These are phyloP conservation scores for Clarireedia paspali DNA, from an alignment of 2,329 filamentous ascomycete genomes.

Conservation along the genomic window DNA sequence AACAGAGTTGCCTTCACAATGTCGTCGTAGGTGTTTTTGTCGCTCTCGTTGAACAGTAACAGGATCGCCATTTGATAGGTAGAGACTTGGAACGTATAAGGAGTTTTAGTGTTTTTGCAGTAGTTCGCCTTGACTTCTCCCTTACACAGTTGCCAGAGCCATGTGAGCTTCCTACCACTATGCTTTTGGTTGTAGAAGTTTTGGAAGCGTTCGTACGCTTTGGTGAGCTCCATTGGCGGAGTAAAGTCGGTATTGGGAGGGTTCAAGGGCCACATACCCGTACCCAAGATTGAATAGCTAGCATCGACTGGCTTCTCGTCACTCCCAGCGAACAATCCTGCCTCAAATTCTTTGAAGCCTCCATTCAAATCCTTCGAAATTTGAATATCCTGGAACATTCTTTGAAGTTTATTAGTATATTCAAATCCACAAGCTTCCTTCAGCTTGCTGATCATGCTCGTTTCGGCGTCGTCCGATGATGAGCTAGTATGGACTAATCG, in stretches of 20 bases:
- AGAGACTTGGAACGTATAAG: conserved; percentile 94
- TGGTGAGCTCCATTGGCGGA: conserved; percentile 75
- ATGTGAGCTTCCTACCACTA: conserved; percentile 90
- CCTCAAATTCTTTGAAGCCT: conserved; percentile 74
- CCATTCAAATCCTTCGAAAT: conserved; percentile 95
- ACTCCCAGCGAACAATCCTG: conserved; percentile 53
- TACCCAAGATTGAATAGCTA: conserved; percentile 86
- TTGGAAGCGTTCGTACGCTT: conserved; percentile 82
- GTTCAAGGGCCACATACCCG: conserved; percentile 92
- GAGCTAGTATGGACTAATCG: conserved; percentile 92
- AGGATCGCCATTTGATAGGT: conserved; percentile 97
- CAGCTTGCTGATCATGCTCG: conserved; percentile 98
- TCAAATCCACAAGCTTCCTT: conserved; percentile 98
- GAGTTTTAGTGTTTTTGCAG: conserved; percentile 79
- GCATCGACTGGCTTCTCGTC: conserved; percentile 69
- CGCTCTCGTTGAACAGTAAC: conserved; percentile 87
- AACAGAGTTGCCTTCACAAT: conserved; percentile 76
- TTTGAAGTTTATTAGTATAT: conserved; percentile 98
- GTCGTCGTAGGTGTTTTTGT: conserved; percentile 79
- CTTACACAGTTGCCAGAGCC: conserved; percentile 98
- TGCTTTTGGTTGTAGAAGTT: conserved; percentile 96
- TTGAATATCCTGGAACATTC: conserved; percentile 99
- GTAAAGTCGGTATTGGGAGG: conserved; percentile 83
- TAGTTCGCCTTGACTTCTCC: conserved; percentile 94
- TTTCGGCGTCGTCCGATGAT: conserved; percentile 94